These are phyloP conservation scores for Carex scoparia DNA, from an alignment of 176 grass and related monocot genomes.

Conservation along the genomic window DNA sequence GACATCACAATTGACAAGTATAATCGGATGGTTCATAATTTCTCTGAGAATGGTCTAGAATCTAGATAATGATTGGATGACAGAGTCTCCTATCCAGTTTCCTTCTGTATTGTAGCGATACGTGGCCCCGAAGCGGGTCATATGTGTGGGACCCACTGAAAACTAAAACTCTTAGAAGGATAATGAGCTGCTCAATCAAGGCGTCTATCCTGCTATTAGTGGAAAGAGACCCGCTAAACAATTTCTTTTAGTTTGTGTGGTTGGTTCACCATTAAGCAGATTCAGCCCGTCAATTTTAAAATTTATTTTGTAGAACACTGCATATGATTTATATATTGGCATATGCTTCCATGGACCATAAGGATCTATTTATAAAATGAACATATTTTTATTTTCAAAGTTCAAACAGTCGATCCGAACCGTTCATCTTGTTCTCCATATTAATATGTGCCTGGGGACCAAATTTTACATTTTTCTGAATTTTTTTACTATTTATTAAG, in stretches of 20 bases:
- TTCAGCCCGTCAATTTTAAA: too few species aligned
- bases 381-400: too few species aligned
- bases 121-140: neutral
- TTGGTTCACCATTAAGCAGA: too few species aligned
- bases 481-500: too few species aligned
- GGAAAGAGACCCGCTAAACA: neutral
- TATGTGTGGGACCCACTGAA: neutral
- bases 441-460: too few species aligned
- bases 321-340: too few species aligned
- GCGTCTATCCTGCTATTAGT: neutral
- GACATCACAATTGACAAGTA: neutral
- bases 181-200: neutral
- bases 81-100: neutral
- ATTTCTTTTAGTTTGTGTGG: neutral
- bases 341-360: too few species aligned
- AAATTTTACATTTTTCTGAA: too few species aligned
- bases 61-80: neutral
- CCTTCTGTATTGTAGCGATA: neutral
- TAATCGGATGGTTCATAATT: neutral
- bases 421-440: too few species aligned
- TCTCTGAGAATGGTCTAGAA: neutral
- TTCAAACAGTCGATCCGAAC: too few species aligned
- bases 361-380: too few species aligned
- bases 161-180: neutral
- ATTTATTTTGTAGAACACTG: too few species aligned